phyloP scores from a whole-genome alignment of 805 yeast species.

The Wickerhamiella australiensis region DNA sequence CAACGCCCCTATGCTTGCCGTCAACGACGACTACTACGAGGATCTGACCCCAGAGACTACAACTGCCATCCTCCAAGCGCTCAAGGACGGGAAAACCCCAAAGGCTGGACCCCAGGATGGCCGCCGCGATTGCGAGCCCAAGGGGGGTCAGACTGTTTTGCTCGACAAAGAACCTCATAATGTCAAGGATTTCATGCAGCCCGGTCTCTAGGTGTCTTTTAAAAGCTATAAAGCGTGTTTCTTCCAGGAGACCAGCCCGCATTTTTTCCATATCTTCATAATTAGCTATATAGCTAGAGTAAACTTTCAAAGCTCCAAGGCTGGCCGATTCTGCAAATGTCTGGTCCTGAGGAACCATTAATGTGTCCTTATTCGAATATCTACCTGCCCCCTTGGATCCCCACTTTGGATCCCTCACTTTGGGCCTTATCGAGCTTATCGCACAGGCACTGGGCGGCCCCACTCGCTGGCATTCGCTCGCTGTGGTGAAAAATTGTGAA shows the following conservation, averaged over 20 bases:
- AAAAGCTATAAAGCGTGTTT: background rate
- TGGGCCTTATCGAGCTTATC: no score
- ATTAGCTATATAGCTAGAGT: no score
- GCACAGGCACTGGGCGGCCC: no score
- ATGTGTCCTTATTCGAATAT: no score
- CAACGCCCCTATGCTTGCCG: conserved; percentile 78
- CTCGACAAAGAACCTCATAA: conserved; percentile 51
- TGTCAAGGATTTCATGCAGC: conserved; percentile 27
- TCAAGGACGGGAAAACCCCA: conserved; percentile 51
- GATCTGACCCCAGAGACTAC: conserved; percentile 63
- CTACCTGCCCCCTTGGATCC: no score
- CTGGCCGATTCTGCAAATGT: background rate
- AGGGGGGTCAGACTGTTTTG: conserved; percentile 54
- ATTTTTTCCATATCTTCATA: background rate
- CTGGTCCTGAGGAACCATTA: background rate
- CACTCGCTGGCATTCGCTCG: no score
- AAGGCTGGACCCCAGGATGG: conserved; percentile 59
- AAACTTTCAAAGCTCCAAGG: background rate
- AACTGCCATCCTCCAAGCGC: conserved; percentile 45
- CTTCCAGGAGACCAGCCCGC: no score
- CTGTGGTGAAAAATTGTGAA: no score
- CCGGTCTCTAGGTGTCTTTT: background rate
- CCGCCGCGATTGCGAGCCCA: conserved; percentile 68
- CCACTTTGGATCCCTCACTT: no score
- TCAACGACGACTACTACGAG: conserved; percentile 73